Percentiles rank a stretch among this genome's conserved stretches.
Conservation (phyloP, 208 protist species). For the Wallacemonas sp. region DNA sequence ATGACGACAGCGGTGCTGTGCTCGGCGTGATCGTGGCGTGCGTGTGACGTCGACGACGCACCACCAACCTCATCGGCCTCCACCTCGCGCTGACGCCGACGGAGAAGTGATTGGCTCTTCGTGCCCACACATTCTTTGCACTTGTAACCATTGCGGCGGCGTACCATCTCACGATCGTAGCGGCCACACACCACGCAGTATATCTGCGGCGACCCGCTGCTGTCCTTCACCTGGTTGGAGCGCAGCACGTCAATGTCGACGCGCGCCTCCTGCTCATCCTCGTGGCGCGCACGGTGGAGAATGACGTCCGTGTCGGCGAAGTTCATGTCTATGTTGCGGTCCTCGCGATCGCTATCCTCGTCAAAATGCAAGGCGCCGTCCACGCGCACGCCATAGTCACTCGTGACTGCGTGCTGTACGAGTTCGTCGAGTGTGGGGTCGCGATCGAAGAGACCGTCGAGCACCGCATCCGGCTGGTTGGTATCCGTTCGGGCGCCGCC, state of each 20-base stretch:
- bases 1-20: slow-evolving; percentile 15
- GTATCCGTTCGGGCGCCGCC: not conserved
- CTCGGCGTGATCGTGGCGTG: not conserved
- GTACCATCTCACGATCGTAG: slow-evolving; percentile 78
- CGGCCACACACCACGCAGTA: slow-evolving; percentile 84
- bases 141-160: slow-evolving; percentile 74
- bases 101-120: slow-evolving; percentile 71
- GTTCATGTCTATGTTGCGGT: slow-evolving; percentile 64
- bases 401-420: slow-evolving; percentile 64
- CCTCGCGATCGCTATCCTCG: slow-evolving; percentile 74
- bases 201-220: slow-evolving; percentile 41
- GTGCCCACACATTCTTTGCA: slow-evolving; percentile 75
- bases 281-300: slow-evolving; percentile 41
- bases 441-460: slow-evolving; percentile 27
- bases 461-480: not conserved
- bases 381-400: slow-evolving; percentile 62
- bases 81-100: slow-evolving; percentile 43
- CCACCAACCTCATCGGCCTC: slow-evolving; percentile 5
- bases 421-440: slow-evolving; percentile 77
- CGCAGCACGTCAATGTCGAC: slow-evolving; percentile 70
- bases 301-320: slow-evolving; percentile 78
- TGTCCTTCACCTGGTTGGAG: slow-evolving; percentile 37
- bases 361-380: slow-evolving; percentile 75
- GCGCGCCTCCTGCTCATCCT: slow-evolving; percentile 40
- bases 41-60: not conserved